A percentile compares a stretch with the other conserved stretches of the same genome.
Evolutionary conservation across 495 filamentous ascomycete species (phyloP).

Genomic region (Penicillium daleae): DNA sequence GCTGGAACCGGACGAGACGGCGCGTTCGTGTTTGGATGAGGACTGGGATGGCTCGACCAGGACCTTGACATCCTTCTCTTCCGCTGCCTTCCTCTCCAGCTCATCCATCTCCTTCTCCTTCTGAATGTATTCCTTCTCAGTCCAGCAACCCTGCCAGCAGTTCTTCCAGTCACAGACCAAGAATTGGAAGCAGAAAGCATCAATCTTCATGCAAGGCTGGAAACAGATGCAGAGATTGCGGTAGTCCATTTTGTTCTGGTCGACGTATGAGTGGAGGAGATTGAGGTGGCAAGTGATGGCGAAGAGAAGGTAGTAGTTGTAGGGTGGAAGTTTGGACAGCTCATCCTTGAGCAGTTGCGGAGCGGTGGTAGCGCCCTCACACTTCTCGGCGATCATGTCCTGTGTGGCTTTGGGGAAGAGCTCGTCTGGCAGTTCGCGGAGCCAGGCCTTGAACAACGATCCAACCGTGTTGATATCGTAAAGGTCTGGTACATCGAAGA

Average conservation of each 20-base stretch:
- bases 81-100: constrained; percentile 32
- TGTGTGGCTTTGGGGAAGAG: constrained; percentile 82
- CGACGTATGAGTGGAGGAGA: constrained; percentile 79
- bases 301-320: constrained; percentile 95
- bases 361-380: constrained; percentile 71
- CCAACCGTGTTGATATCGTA: constrained; percentile 94
- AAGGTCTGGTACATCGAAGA: constrained; percentile 79
- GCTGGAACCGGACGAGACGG: constrained; percentile 64
- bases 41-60: constrained; percentile 18
- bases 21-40: constrained; percentile 55
- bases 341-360: constrained; percentile 85
- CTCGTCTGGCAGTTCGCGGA: constrained; percentile 90
- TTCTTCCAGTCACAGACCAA: constrained; percentile 89
- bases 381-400: constrained; percentile 71
- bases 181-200: constrained; percentile 87
- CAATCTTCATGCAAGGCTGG: constrained; percentile 91
- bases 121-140: constrained; percentile 77
- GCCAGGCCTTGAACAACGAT: constrained; percentile 90
- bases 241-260: constrained; percentile 95
- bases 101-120: constrained; percentile 69
- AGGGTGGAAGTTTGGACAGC: constrained; percentile 85
- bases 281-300: constrained; percentile 93
- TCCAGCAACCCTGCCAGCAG: constrained; percentile 94
- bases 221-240: constrained; percentile 92
- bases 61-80: constrained; percentile 24